Base-by-base conservation (phyloP, 176 grass and related monocot genomes). In the Bromus sterilis region DNA sequence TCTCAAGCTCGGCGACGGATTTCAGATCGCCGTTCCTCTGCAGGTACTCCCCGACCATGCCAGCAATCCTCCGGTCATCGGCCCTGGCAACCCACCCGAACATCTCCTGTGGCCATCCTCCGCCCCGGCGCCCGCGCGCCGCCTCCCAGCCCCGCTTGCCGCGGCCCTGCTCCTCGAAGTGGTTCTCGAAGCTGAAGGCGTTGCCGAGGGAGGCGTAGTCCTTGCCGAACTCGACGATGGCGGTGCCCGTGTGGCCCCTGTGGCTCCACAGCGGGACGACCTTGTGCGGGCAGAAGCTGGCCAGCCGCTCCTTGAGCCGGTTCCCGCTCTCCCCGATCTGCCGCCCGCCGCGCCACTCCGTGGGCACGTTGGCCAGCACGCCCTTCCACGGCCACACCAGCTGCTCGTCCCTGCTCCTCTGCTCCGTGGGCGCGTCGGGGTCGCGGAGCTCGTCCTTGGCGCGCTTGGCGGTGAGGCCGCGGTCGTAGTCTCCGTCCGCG, bases 201-300 rank as follows among this genome's bases (percentile, higher is more conserved):
- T 89, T 71, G 40, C 80, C 31, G 28, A 85, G 81, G 30, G 82
- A 77, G 36, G 71, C 59, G 26, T 82, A 85, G 15, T 89, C 87
- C 33, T 85, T 89, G 11, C 74, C 43, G 39, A 89, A 89, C 18
- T 89, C 87, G 16, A 89, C 69, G 46, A 89, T 85, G 31, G 76
- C 78, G 43, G 9, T 81, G 30, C 87, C 87, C 3, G 82, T 89
- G 57, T 89, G 87, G 23, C 82, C 87, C 68, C 46, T 85, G n/a
- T 80, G 30, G 56, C 80, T 89, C 87, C 87, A 89, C 76, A 89
- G n/a, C 55, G 87, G 42, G 29, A 74, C 57, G 28, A 89, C 87
- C 68, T 66, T 84, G 9, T 75, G 77, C 32, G 72, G 72, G 72
- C 49, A 56, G 4, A 75, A 75, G 3, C 31, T 21, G 3, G 72